Evolutionary conservation across 2,329 filamentous ascomycete genomes (phyloP), one percentile per base, ranked within the genome.

Genomic region (Botryotinia calthae): DNA sequence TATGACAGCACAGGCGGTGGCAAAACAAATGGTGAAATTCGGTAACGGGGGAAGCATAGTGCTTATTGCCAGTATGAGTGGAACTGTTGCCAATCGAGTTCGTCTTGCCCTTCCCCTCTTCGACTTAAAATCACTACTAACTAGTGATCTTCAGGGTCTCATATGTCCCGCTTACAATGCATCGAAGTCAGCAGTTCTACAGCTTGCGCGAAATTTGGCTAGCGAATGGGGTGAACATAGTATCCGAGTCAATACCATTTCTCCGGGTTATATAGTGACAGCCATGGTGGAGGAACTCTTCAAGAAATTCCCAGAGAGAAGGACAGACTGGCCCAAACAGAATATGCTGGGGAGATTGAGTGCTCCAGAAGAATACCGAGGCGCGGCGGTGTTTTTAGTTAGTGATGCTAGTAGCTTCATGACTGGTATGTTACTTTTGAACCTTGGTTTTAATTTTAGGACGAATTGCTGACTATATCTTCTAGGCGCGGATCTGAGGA

Each of bases 1-100:
- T 83, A 89, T 95, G 87, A 97, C 93, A 75, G 93, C 94, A 40
- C 93, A 95, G 84, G 93, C 93, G 31, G 93, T 93, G n/a, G 95
- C 94, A 48, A 87, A 90, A 72, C 91, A 96, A 81, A 90, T 93
- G 87, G 84, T 89, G 34, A 85, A 86, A 68, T 84, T 88, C 42
- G 85, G 87, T 73, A 84, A 83, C 40, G 83, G 84, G 9, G 90
- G 90, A 0, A 91, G 88, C 79, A 87, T 93, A 74, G 87, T 88
- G 22, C 82, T 93, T 78, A 90, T 93, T 79, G 89, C 86, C n/a
- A 90, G 88, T 76, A 93, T 92, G 90, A 90, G 88, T 76, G 90
- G 87, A 28, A 87, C 86, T 8, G 85, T 92, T 76, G 90, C 90
- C 44, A 92, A 92, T 81, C 84, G 87, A 78, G 91, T 71, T n/a